Evolutionary conservation across 2,329 filamentous ascomycete species (phyloP), one percentile per base, ranked within the genome.

Genomic region (Verticillium nubilum): DNA sequence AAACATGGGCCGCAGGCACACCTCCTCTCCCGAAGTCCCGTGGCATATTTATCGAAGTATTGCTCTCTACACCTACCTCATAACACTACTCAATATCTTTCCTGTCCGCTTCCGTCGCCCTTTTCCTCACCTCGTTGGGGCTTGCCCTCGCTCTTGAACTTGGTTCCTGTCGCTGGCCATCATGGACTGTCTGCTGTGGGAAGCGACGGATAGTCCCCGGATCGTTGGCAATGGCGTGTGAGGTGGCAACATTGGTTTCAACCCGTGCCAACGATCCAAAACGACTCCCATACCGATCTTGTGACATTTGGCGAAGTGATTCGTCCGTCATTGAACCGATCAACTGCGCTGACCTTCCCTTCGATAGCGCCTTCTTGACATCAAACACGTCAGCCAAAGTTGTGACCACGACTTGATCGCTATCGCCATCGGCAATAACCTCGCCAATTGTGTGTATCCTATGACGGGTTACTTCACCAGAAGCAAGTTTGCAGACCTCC

Each of bases 321-420:
- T 64, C 70, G 52, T 68, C 67, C 23, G 64, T 62, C 66, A 76
- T 73, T 59, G 70, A 76, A 25, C 74, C 72, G 59, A 76, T 64
- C 55, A 74, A 61, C 59, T 75, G 70, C 37, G 68, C 67, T 52
- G 73, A 74, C 27, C 68, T 69, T 26, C 61, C 67, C 60, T 64
- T 72, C 5, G 73, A 70, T 57, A 65, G 55, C 35, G 69, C 73
- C 65, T 73, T 76, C 60, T 66, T 70, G 57, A 77, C 66, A 62
- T 76, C 67, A 59, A 78, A 77, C 56, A 77, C 66, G 68, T 76
- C 74, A 37, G 73, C 73, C 60, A 75, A 63, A 61, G 74, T 76
- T 59, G 69, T 76, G 59, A 78, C 68, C 59, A 78, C 70, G 29
- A 76, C 67, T 67, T 76, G 73, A 66, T 76, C 72, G 62, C 72